Evolutionary conservation across 257 asterid genomes (phyloP).

Genomic region (Capsicum pubescens): DNA sequence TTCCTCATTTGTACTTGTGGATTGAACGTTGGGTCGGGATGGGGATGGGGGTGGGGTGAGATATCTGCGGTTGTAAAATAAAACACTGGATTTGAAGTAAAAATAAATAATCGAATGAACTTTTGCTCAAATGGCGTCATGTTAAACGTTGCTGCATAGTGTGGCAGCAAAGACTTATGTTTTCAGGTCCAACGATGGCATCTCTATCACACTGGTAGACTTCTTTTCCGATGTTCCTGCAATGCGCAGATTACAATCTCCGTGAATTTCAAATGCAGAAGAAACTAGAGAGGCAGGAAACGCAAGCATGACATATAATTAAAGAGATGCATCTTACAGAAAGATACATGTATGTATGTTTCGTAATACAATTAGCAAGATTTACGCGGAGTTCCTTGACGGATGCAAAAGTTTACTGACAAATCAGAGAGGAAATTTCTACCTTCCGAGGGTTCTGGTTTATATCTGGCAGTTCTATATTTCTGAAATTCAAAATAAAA

Average conservation of each 20-base stretch:
- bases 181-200: slow-evolving; percentile 64
- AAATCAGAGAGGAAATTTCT: slow-evolving; percentile 30
- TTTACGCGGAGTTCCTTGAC: background rate
- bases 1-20: background rate
- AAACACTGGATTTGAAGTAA: too few relatives aligned
- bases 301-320: background rate
- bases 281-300: too few relatives aligned
- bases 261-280: background rate
- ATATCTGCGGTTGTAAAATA: too few relatives aligned
- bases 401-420: slow-evolving; percentile 12
- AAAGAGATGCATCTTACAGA: background rate
- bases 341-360: background rate
- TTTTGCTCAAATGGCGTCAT: too few relatives aligned
- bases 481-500: slow-evolving; percentile 58
- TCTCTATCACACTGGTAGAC: slow-evolving; percentile 50
- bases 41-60: background rate
- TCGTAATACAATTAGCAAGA: background rate
- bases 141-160: background rate
- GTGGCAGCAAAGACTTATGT: slow-evolving; percentile 51
- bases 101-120: too few relatives aligned
- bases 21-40: background rate
- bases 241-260: background rate
- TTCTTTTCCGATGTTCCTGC: slow-evolving; percentile 63
- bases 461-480: slow-evolving; percentile 81
- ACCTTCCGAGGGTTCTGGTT: slow-evolving; percentile 79